These are phyloP conservation scores for Trichosanthes truncata DNA, from an alignment of 306 rosid genomes.

Conservation along the genomic window DNA sequence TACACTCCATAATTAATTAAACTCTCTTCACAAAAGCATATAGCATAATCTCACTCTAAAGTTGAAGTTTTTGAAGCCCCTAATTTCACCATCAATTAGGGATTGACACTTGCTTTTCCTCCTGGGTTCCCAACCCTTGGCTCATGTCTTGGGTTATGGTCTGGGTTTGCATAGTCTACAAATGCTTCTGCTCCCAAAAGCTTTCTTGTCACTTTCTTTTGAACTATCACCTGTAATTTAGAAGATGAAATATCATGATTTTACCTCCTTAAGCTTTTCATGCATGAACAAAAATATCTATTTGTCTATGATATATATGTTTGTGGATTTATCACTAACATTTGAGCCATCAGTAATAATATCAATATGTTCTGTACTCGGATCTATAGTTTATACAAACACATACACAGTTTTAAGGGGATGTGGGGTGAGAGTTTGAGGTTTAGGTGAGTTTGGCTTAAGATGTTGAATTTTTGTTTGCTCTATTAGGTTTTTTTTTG, in stretches of 20 bases:
- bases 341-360: background rate
- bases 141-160: slow-evolving; percentile 14
- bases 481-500: background rate
- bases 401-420: background rate
- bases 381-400: background rate
- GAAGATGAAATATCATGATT: background rate
- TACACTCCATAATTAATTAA: background rate
- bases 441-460: background rate
- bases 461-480: background rate
- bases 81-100: background rate
- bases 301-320: too few species aligned
- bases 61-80: background rate
- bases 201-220: slow-evolving; percentile 24
- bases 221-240: slow-evolving; percentile 4
- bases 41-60: background rate
- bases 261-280: background rate
- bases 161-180: slow-evolving; percentile 38
- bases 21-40: background rate
- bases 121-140: slow-evolving; percentile 24
- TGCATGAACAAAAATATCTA: background rate
- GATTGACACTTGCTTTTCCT: slow-evolving; percentile 13
- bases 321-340: background rate
- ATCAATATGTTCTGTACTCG: too few species aligned
- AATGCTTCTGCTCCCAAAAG: slow-evolving; percentile 27
- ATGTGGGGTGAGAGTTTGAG: background rate